Base-by-base conservation (phyloP, 345 rosid genomes). In the Syzygium grande region DNA sequence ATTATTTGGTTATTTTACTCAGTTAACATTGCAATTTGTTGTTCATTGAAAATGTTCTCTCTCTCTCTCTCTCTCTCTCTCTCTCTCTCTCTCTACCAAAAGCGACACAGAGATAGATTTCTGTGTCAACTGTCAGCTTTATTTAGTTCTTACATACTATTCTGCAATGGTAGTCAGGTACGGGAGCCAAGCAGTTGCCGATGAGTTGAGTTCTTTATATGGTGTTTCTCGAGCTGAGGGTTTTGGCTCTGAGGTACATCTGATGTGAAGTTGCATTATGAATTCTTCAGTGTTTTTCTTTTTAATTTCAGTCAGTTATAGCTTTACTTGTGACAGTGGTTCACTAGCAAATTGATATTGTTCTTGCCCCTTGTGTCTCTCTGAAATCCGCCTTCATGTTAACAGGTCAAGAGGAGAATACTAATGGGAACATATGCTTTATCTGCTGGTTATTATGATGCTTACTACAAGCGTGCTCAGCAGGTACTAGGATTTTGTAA, bases 351-450 rank as follows among this genome's bases (percentile, higher is more conserved):
- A 84, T 16, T 29, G 58, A 38, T 84, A 63, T 52, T 49, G 73
- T 63, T 85, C 54, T 52, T 49, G 22, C 34, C 34, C 58, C 30
- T 43, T 80, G 15, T 34, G 38, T 51, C 27, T 5, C 49, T 29
- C 27, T 16, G 46, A 78, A 46, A 21, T 79, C 23, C 1, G 9
- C 52, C 38, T 49, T 55, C 84, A 27, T 52, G 49, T 11, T 90
- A 86, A 87, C 92, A 97, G 99, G 99, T 97, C 78, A 96, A 97
- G 92, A 97, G 93, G 98, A 94, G 99, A 91, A 96, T 97, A 87
- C 89, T 97, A 91, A 97, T 96, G 99, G 99, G 99, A 91, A 95
- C 99, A 43, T 97, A 96, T 90, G 99, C 96, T 85, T 96, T 97
- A 84, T 97, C 99, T 84, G 96, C 98, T 34, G 99, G 99, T 86